Conservation (phyloP, 371 early-diverging fungal genomes). For the Mucor circinelloides region DNA sequence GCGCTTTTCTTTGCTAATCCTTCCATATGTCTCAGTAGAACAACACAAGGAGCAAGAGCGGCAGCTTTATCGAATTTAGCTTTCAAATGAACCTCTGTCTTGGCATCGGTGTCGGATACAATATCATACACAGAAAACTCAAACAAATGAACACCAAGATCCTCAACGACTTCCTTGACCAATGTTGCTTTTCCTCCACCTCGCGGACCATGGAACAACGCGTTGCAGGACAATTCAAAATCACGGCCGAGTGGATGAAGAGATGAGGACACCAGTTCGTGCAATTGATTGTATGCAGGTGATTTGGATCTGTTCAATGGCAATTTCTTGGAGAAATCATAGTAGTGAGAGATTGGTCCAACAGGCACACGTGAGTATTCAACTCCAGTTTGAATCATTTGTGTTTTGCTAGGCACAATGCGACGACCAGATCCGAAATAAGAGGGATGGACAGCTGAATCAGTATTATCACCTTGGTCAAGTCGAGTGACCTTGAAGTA, state of each 20-base stretch:
- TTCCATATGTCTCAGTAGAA: conserved; percentile 80
- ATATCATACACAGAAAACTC: conserved; percentile 79
- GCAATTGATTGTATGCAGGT: conserved; percentile 39
- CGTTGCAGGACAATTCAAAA: conserved; percentile 72
- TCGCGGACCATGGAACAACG: conserved; percentile 77
- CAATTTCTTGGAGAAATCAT: conserved; percentile 32
- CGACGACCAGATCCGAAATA: conserved; percentile 50
- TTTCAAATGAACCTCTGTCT: conserved; percentile 73
- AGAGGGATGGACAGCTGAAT: conserved; percentile 33
- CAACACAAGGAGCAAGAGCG: conserved; percentile 79
- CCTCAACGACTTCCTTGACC: conserved; percentile 64
- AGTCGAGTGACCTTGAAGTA: conserved; percentile 61
- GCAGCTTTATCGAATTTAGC: conserved; percentile 78
- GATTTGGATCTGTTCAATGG: conserved; percentile 36
- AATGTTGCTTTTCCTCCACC: conserved; percentile 86
- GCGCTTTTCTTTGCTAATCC: conserved; percentile 74
- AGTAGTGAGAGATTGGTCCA: conserved; percentile 43
- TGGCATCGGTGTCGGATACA: conserved; percentile 78
- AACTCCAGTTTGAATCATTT: conserved; percentile 69
- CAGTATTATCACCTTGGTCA: conserved; percentile 16
- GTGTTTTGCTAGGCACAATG: conserved; percentile 61
- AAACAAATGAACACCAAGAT: conserved; percentile 75
- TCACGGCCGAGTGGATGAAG: conserved; percentile 74
- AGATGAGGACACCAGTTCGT: conserved; percentile 66
- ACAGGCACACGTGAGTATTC: conserved; percentile 65